Evolutionary conservation across 2,329 filamentous ascomycete genomes (phyloP).

Genomic region (Penicillium sp.): DNA sequence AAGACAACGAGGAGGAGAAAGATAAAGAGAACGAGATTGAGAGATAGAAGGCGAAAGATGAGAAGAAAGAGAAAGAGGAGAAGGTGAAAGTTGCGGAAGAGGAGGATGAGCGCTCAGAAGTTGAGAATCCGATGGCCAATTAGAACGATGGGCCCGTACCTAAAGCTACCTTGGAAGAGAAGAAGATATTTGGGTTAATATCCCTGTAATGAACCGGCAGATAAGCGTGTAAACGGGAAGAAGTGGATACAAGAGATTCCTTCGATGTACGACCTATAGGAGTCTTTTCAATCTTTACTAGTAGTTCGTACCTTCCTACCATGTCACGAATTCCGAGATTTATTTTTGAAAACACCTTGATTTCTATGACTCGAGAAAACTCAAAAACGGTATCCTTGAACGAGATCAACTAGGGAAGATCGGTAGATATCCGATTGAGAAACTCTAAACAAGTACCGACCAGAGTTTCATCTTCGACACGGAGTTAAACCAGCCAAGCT

Average conservation of each 20-base stretch:
- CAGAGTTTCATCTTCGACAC: neutral
- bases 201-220: neutral
- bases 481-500: slow-evolving; percentile 1
- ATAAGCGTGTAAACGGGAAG: neutral
- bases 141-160: neutral
- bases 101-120: neutral
- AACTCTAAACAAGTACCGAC: neutral
- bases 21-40: too few relatives aligned
- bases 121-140: neutral
- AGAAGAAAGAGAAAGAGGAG: too few relatives aligned
- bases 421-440: neutral
- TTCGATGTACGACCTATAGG: neutral
- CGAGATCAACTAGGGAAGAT: neutral
- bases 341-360: neutral
- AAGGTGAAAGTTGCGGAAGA: neutral
- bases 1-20: too few relatives aligned
- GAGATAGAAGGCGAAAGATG: too few relatives aligned
- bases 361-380: neutral
- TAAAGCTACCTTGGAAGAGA: neutral
- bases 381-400: neutral
- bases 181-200: too few relatives aligned
- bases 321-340: neutral
- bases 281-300: neutral
- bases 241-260: neutral
- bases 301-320: neutral